Base-by-base conservation (phyloP, 306 rosid genomes). In the Vicia sativa region DNA sequence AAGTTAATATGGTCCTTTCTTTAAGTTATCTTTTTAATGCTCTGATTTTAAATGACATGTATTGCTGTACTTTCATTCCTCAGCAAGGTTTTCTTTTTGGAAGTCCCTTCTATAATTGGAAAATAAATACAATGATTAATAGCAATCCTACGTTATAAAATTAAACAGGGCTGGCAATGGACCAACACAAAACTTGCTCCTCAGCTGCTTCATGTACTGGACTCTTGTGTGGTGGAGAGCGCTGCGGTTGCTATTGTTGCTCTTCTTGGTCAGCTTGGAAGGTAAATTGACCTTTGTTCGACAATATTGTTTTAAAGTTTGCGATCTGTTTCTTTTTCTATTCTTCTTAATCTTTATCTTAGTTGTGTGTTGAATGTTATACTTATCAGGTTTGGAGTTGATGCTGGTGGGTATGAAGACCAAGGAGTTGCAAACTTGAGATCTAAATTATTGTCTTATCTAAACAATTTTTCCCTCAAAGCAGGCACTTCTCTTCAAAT, bases 251-350 rank as follows among this genome's bases (percentile, higher is more conserved):
- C 83, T 59, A 49, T 88, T 49, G 50, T 86, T 71, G 69, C 80
- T 83, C 95, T 88, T 63, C 90, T 91, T 42, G 95, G 90, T 71
- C 95, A 84, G 70, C 90, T 91, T 69, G 95, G 97, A 79, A 86
- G 91, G 97, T 88, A 79, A 58, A 21, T 54, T 52, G 31, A 72
- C 50, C 14, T 14, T 59, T 67, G 34, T 72, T 52, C 73, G 38
- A 29, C 15, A 48, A 25, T 46, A 12, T 23, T 54, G 43, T 41
- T 54, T 57, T 53, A 16, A 70, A 1, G 62, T 28, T 18, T 65
- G 9, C 50, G 8, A 42, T 50, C 11, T 53, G 2, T 7, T 48
- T 21, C 7, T 9, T 35, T 69, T 26, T n/a, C 6, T 4, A 21
- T 64, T 34, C 34, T 62, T 23, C 5, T 8, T 7, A 7, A 11